phyloP scores from a whole-genome alignment of 345 rosid species.

The Eucalyptus albens region DNA sequence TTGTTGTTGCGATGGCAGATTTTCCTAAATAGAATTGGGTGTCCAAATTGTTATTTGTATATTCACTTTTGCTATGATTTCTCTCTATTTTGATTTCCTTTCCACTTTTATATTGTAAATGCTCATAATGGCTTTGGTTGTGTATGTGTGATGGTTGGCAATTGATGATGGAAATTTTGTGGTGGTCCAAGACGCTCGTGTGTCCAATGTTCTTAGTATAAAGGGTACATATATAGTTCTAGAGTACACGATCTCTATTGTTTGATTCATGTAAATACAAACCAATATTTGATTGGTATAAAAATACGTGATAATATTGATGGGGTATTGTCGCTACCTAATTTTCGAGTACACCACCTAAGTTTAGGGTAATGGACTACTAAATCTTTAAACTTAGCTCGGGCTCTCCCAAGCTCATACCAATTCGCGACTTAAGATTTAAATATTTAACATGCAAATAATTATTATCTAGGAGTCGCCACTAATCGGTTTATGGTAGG shows the following conservation, averaged over 20 bases:
- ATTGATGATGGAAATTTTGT: background rate
- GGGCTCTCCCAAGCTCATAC: fast-evolving
- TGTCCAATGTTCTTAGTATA: background rate
- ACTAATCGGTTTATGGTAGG: too few species aligned
- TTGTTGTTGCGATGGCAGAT: background rate
- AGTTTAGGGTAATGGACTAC: too few species aligned
- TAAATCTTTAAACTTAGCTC: too few species aligned
- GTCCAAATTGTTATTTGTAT: background rate
- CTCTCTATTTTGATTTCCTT: background rate
- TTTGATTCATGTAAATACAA: too few species aligned
- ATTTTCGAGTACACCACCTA: too few species aligned
- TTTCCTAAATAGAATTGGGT: background rate
- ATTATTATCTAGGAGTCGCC: too few species aligned
- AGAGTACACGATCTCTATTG: background rate
- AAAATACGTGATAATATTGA: background rate
- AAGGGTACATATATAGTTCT: background rate
- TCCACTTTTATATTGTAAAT: background rate
- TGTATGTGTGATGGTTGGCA: background rate
- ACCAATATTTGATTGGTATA: background rate
- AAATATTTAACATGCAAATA: too few species aligned
- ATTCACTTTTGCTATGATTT: background rate
- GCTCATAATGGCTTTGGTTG: fast-evolving
- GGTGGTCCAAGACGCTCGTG: background rate
- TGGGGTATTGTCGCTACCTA: background rate
- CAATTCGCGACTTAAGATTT: too few species aligned